Percentiles rank a stretch among this genome's conserved stretches.
phyloP scores from a whole-genome alignment of 208 protist genomes.

The Borovskyia barvae region DNA sequence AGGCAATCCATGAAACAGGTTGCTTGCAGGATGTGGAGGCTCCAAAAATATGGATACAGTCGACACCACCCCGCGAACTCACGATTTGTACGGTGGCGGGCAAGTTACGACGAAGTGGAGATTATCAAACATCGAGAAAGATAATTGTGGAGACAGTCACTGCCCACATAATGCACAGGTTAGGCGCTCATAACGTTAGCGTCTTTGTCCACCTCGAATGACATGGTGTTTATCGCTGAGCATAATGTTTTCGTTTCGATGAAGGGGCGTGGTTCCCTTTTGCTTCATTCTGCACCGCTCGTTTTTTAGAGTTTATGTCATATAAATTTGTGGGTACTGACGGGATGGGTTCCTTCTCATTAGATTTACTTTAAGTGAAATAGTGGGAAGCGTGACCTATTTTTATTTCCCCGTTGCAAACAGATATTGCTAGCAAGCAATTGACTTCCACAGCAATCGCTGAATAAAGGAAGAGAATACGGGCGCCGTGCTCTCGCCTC shows the following conservation, averaged over 20 bases:
- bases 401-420: not conserved
- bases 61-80: slow-evolving; percentile 56
- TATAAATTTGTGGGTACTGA: too few species aligned
- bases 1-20: slow-evolving; percentile 22
- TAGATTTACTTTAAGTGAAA: too few species aligned
- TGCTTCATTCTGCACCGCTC: too few species aligned
- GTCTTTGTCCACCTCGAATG: slow-evolving; percentile 27
- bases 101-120: slow-evolving; percentile 18
- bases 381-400: too few species aligned
- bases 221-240: too few species aligned
- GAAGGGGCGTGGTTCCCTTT: slow-evolving; percentile 1
- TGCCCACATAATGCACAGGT: slow-evolving; percentile 4
- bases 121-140: slow-evolving; percentile 17
- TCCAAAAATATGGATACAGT: slow-evolving; percentile 57
- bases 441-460: too few species aligned
- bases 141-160: slow-evolving; percentile 13
- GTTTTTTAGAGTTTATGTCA: too few species aligned
- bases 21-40: slow-evolving; percentile 35
- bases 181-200: slow-evolving; percentile 16
- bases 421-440: not conserved
- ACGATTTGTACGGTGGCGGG: slow-evolving; percentile 40
- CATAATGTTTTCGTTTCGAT: not conserved
- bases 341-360: too few species aligned
- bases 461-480: too few species aligned
- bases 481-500: too few species aligned